Evolutionary conservation across 805 yeast species (phyloP).

Genomic region (Yarrowia deformans): DNA sequence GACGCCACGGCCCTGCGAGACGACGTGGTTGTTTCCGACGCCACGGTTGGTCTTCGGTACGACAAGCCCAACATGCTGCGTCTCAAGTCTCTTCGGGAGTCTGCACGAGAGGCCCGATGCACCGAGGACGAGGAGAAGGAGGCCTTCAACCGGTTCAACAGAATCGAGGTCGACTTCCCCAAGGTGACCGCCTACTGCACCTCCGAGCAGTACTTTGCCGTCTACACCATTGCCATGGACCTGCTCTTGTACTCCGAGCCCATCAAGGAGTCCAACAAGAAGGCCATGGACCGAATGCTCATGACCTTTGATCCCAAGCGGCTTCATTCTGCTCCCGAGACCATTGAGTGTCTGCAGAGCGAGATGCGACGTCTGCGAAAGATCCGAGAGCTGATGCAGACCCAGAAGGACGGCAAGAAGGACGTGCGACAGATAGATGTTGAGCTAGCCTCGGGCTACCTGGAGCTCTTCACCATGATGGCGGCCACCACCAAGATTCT

Average conservation of each 20-base stretch:
- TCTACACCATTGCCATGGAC: slow-evolving; percentile 68
- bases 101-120: slow-evolving; percentile 17
- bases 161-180: slow-evolving; percentile 71
- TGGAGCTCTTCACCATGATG: slow-evolving; percentile 50
- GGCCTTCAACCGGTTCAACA: slow-evolving; percentile 51
- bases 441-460: slow-evolving; percentile 46
- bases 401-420: slow-evolving; percentile 49
- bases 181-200: slow-evolving; percentile 71
- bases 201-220: slow-evolving; percentile 72
- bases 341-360: slow-evolving; percentile 59
- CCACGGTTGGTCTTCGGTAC: slow-evolving; percentile 66
- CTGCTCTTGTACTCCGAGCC: slow-evolving; percentile 80
- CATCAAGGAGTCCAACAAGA: slow-evolving; percentile 61
- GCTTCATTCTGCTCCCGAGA: slow-evolving; percentile 56
- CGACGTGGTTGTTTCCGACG: slow-evolving; percentile 66
- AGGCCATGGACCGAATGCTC: slow-evolving; percentile 68
- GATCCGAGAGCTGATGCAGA: slow-evolving; percentile 33
- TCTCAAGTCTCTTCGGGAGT: slow-evolving; percentile 44
- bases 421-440: slow-evolving; percentile 48
- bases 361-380: slow-evolving; percentile 50
- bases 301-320: slow-evolving; percentile 76
- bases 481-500: slow-evolving; percentile 50
- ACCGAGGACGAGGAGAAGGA: slow-evolving; percentile 29
- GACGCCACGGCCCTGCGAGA: slow-evolving; percentile 58
- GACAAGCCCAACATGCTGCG: slow-evolving; percentile 62